A percentile compares a stretch with the other conserved stretches of the same genome.
Evolutionary conservation across 768 basidiomycete genomes (phyloP).

Genomic region (Agrocybe praecox): DNA sequence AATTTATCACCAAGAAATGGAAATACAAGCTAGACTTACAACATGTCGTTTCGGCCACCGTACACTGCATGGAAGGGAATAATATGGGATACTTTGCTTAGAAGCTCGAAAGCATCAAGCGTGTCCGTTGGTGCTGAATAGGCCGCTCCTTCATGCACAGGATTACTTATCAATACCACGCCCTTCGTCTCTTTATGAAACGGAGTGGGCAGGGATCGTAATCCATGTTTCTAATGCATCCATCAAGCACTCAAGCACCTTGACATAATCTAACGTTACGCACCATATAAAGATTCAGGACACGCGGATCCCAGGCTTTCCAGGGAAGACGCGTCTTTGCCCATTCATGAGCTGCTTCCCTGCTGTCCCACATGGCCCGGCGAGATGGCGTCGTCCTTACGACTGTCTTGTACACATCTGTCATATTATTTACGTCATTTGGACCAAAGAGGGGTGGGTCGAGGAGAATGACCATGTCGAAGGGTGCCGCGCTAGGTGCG

Average conservation of each 20-base stretch:
- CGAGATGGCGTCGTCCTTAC: background rate
- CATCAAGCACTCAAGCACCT: background rate
- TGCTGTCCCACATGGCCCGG: background rate
- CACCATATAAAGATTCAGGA: background rate
- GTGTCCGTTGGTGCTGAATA: background rate
- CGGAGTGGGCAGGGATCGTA: background rate
- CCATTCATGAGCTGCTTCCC: background rate
- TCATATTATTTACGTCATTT: background rate
- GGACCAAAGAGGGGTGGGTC: background rate
- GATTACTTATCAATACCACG: background rate
- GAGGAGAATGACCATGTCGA: slow-evolving; percentile 2
- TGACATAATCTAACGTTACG: background rate
- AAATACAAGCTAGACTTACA: too few species aligned
- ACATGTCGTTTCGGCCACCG: background rate
- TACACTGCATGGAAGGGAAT: background rate
- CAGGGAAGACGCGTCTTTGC: background rate
- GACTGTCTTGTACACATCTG: background rate
- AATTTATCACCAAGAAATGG: too few species aligned
- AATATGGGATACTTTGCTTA: background rate
- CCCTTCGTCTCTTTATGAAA: background rate
- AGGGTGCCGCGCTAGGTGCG: background rate
- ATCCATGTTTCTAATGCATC: background rate
- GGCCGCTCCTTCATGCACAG: background rate
- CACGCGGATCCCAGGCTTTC: background rate
- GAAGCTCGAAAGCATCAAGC: background rate